Percentiles rank a stretch among this genome's conserved stretches.
These are phyloP conservation scores for Poa pratensis DNA, from an alignment of 176 grass and related monocot genomes.

Conservation along the genomic window DNA sequence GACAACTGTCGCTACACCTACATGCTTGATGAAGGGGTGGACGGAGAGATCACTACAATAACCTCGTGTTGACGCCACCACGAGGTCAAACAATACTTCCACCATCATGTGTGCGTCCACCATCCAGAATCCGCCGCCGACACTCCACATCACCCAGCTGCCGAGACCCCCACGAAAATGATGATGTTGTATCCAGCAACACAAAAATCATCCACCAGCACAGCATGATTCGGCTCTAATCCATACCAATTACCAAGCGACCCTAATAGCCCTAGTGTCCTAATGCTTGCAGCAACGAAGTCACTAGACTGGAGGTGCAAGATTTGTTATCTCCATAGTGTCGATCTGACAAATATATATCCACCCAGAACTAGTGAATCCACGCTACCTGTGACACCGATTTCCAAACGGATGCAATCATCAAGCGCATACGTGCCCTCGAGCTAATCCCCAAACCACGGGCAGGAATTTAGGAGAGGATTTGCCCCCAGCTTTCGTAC, in stretches of 20 bases:
- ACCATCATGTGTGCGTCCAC: too few species aligned
- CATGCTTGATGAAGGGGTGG: too few species aligned
- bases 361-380: not conserved
- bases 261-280: not conserved
- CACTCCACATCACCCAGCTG: too few species aligned
- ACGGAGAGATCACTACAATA: too few species aligned
- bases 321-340: not conserved
- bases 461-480: conserved; percentile 48
- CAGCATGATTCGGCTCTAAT: too few species aligned
- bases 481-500: conserved; percentile 40
- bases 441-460: conserved; percentile 33
- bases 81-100: too few species aligned
- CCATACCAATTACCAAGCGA: not conserved
- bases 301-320: not conserved
- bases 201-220: too few species aligned
- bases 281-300: not conserved
- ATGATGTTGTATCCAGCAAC: too few species aligned
- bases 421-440: conserved; percentile 14
- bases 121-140: too few species aligned
- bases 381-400: not conserved
- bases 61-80: too few species aligned
- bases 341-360: not conserved
- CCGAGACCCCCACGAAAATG: too few species aligned
- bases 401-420: not conserved
- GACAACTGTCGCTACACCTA: too few species aligned